These are phyloP conservation scores for Collybiopsis luxurians DNA, from an alignment of 768 basidiomycete species.

Conservation along the genomic window DNA sequence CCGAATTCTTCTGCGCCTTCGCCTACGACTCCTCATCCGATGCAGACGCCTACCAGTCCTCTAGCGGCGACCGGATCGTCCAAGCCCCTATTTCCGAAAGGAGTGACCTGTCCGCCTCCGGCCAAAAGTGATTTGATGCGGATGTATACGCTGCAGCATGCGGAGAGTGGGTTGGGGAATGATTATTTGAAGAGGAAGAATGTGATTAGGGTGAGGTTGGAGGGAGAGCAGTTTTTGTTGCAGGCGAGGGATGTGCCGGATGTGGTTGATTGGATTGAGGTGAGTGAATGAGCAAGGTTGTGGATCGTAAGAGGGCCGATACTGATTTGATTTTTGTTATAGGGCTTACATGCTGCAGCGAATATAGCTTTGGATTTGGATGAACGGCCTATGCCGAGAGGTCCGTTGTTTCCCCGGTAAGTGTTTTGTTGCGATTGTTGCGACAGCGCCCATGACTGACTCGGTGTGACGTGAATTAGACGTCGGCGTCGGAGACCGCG, in stretches of 20 bases:
- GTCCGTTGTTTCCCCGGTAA: constrained; percentile 80
- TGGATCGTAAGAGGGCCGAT: neutral
- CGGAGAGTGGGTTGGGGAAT: constrained; percentile 92
- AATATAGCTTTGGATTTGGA: constrained; percentile 94
- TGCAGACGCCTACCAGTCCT: constrained; percentile 10
- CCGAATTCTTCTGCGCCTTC: neutral
- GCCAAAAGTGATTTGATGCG: constrained; percentile 54
- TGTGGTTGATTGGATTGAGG: constrained; percentile 97
- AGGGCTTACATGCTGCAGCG: constrained; percentile 89
- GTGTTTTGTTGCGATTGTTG: constrained; percentile 22
- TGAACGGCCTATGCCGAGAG: constrained; percentile 87
- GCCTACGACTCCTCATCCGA: neutral
- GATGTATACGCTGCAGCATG: constrained; percentile 80
- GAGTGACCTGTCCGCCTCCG: constrained; percentile 34
- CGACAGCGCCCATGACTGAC: neutral
- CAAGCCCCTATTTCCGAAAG: constrained; percentile 12
- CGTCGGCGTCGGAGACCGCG: constrained; percentile 26
- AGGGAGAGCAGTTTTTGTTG: constrained; percentile 95
- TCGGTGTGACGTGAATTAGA: constrained; percentile 11
- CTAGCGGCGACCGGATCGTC: constrained; percentile 15
- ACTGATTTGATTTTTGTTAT: neutral
- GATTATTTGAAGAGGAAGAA: constrained; percentile 94
- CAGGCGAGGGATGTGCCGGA: constrained; percentile 81
- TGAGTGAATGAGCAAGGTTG: constrained; percentile 25
- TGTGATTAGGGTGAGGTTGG: constrained; percentile 87